A percentile compares a stretch with the other conserved stretches of the same genome.
Conservation (phyloP, 2,329 filamentous ascomycete species). For the Cercospora sp. region DNA sequence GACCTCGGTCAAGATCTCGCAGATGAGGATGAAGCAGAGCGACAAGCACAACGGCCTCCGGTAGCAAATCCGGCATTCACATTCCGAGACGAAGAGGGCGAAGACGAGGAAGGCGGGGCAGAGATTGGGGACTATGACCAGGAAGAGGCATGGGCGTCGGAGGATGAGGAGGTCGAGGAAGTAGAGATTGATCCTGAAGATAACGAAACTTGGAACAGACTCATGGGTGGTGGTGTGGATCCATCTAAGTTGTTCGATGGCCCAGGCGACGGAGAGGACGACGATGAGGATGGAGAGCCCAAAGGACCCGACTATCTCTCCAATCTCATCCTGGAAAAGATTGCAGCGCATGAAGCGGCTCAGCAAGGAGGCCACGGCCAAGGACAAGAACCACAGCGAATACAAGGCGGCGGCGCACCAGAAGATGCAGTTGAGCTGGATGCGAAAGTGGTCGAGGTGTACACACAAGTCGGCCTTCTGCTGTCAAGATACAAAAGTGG, state of each 20-base stretch:
- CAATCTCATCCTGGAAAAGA: constrained; percentile 90
- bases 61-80: constrained; percentile 67
- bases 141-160: constrained; percentile 73
- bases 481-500: constrained; percentile 92
- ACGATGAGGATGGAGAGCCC: constrained; percentile 34
- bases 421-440: constrained; percentile 86
- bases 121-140: constrained; percentile 53
- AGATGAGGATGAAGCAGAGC: constrained; percentile 71
- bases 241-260: constrained; percentile 66
- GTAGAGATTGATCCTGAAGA: constrained; percentile 85
- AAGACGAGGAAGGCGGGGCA: constrained; percentile 53
- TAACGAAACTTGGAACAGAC: constrained; percentile 86
- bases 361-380: constrained; percentile 54
- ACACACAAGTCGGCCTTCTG: constrained; percentile 86
- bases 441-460: constrained; percentile 90
- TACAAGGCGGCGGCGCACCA: constrained; percentile 54
- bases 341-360: constrained; percentile 81
- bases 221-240: constrained; percentile 69
- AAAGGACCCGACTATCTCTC: constrained; percentile 67
- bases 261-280: constrained; percentile 57
- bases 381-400: constrained; percentile 60
- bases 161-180: constrained; percentile 63
- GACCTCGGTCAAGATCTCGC: constrained; percentile 84
- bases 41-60: constrained; percentile 44
- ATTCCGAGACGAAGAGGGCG: constrained; percentile 65